Evolutionary conservation across 2,329 filamentous ascomycete species (phyloP), one percentile per base, ranked within the genome.

Genomic region (Ambrosiella cleistominuta): DNA sequence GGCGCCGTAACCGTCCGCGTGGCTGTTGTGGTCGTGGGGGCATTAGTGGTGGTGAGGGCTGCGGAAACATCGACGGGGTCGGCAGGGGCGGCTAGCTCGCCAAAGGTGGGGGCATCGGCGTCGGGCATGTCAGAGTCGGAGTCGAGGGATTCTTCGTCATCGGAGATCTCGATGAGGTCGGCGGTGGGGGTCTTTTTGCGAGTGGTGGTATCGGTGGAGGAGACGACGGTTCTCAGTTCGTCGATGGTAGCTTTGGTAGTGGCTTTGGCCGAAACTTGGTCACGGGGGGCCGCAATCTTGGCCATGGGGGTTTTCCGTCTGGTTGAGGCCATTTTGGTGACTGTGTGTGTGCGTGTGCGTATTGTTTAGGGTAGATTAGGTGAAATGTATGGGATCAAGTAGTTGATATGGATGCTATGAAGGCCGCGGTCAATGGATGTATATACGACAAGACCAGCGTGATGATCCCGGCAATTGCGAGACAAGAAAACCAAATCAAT

Each of bases 21-120:
- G 66, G 70, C 69, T 50, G 72, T 62, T 68, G 72, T 59, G 71
- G 69, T 63, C 51, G 63, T 65, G 60, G 61, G 64, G 39, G 66
- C 60, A 17, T 64, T 62, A 7, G 45, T 56, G 66, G 64, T 61
- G 70, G 70, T 68, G 77, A 70, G 65, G 80, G 74, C 66, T 52
- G 80, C 75, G 49, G 82, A 71, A 6, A 95, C 87, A 64, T 95
- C 86, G 65, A 95, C 84, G 54, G 84, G 79, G 62, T 86, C 82
- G 60, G 81, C 77, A 59, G 82, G 81, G 64, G 82, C 84, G 47
- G 95, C 75, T 51, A 94, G 80, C 67, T 97, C 91, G 64, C 89
- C 91, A 68, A 97, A 95, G 0, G 88, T 87, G 2, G 88, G 86
- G 50, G 71, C 72, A 60, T 63, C 59, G 11, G 65, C 66, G 12